Evolutionary conservation across 148 eudicot genomes (phyloP).

Genomic region (Rhododendron simsii): DNA sequence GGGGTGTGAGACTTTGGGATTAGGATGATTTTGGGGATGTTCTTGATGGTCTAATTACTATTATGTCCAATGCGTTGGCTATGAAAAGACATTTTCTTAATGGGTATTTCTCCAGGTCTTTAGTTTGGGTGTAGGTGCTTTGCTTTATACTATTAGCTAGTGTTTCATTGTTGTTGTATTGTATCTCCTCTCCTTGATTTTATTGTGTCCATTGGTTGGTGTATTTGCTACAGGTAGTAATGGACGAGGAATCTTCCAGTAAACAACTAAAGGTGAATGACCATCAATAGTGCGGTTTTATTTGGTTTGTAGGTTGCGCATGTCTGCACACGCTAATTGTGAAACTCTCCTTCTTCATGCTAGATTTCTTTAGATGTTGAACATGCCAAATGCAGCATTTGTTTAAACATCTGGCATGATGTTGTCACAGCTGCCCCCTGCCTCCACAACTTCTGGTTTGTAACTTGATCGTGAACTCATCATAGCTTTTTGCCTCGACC

Average conservation of each 20-base stretch:
- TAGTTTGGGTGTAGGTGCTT: not conserved
- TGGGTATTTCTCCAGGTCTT: not conserved
- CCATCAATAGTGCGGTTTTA: not conserved
- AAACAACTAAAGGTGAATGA: slow-evolving; percentile 54
- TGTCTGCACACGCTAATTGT: not conserved
- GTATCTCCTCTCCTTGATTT: not conserved
- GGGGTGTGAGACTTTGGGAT: not conserved
- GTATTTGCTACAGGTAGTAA: slow-evolving; percentile 55
- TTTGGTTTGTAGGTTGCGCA: not conserved
- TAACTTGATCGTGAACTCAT: not conserved
- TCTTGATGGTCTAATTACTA: not conserved
- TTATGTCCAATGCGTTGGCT: not conserved
- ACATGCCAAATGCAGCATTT: slow-evolving; percentile 84
- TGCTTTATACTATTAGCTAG: not conserved
- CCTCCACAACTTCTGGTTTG: slow-evolving; percentile 93
- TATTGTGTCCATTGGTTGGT: not conserved
- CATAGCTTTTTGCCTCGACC: not conserved
- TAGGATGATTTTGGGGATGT: not conserved
- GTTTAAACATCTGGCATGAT: slow-evolving; percentile 92
- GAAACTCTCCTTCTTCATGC: slow-evolving; percentile 12
- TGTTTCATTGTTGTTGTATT: not conserved
- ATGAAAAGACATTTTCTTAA: not conserved
- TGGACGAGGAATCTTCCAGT: slow-evolving; percentile 42
- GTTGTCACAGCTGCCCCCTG: slow-evolving; percentile 95
- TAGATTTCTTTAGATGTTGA: slow-evolving; percentile 73